Evolutionary conservation across 2,329 filamentous ascomycete species (phyloP).

Genomic region (Penicillium sp.): DNA sequence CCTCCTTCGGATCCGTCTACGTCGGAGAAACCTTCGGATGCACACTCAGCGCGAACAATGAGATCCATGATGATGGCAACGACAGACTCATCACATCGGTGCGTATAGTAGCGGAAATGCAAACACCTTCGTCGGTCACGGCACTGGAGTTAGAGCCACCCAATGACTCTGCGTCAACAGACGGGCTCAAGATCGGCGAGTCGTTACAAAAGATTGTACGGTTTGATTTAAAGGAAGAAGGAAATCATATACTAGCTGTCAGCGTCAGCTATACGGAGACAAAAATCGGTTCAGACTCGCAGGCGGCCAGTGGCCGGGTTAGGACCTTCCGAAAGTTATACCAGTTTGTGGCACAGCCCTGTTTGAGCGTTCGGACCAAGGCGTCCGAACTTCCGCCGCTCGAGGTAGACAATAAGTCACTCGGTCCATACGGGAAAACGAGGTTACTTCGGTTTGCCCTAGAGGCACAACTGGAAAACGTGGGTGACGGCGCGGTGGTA

Average conservation of each 20-base stretch:
- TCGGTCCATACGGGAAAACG: constrained; percentile 47
- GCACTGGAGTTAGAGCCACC: constrained; percentile 56
- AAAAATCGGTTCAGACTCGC: constrained; percentile 48
- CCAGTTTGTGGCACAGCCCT: constrained; percentile 90
- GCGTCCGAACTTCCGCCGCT: constrained; percentile 62
- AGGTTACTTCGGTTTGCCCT: constrained; percentile 64
- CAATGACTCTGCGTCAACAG: constrained; percentile 48
- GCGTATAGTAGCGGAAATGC: constrained; percentile 87
- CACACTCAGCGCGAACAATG: constrained; percentile 94
- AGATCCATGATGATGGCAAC: constrained; percentile 51
- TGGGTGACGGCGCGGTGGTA: constrained; percentile 77
- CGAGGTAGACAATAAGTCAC: constrained; percentile 46
- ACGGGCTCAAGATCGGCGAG: constrained; percentile 49
- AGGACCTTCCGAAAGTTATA: constrained; percentile 93
- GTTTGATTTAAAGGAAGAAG: constrained; percentile 91
- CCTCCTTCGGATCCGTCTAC: constrained; percentile 90
- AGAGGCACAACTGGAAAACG: constrained; percentile 94
- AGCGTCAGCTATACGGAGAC: constrained; percentile 94
- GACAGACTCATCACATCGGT: constrained; percentile 67
- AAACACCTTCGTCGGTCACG: constrained; percentile 77
- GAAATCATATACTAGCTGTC: constrained; percentile 87
- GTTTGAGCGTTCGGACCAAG: constrained; percentile 88
- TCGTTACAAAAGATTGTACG: constrained; percentile 79
- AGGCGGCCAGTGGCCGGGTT: constrained; percentile 60
- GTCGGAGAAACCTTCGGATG: constrained; percentile 95